Percentiles rank a stretch among this genome's conserved stretches.
These are phyloP conservation scores for Periglandula ipomoeae DNA, from an alignment of 2,329 filamentous ascomycete species.

Conservation along the genomic window DNA sequence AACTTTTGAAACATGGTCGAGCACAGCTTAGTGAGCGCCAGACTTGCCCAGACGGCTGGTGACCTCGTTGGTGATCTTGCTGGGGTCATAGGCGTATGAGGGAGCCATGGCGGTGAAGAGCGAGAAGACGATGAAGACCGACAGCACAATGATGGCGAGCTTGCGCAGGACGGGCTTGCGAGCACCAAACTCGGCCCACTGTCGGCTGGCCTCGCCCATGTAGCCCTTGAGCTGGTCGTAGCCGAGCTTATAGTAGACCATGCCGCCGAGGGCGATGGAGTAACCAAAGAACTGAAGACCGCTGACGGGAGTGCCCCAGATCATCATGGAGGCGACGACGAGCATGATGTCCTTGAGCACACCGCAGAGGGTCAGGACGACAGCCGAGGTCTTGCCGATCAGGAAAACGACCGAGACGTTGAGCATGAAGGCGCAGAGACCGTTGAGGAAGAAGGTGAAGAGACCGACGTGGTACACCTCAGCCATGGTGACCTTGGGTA, in stretches of 20 bases:
- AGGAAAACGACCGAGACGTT: conserved; percentile 82
- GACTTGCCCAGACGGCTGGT: conserved; percentile 39
- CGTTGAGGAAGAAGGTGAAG: conserved; percentile 65
- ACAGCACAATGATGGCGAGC: conserved; percentile 57
- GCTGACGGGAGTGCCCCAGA: conserved; percentile 70
- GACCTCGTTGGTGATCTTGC: conserved; percentile 38
- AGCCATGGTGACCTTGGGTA: conserved; percentile 57
- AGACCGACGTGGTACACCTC: conserved; percentile 68
- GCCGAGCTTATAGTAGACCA: conserved; percentile 77
- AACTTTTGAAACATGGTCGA: background rate
- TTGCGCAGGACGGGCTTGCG: conserved; percentile 71
- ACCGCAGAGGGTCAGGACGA: conserved; percentile 73
- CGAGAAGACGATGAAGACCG: conserved; percentile 57
- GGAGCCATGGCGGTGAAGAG: conserved; percentile 61
- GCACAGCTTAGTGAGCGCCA: conserved; percentile 8
- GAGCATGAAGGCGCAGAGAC: conserved; percentile 67
- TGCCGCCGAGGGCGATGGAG: conserved; percentile 66
- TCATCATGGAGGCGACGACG: conserved; percentile 68
- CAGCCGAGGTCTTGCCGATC: conserved; percentile 80
- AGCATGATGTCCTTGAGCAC: conserved; percentile 84
- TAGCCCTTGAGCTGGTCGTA: conserved; percentile 77
- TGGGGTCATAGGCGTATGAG: conserved; percentile 46
- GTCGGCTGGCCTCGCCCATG: conserved; percentile 58
- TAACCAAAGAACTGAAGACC: conserved; percentile 76
- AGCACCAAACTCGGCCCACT: conserved; percentile 80